Percentiles rank a stretch among this genome's conserved stretches.
Conservation (phyloP, 2,329 filamentous ascomycete species). For the Thyridium curvatum region DNA sequence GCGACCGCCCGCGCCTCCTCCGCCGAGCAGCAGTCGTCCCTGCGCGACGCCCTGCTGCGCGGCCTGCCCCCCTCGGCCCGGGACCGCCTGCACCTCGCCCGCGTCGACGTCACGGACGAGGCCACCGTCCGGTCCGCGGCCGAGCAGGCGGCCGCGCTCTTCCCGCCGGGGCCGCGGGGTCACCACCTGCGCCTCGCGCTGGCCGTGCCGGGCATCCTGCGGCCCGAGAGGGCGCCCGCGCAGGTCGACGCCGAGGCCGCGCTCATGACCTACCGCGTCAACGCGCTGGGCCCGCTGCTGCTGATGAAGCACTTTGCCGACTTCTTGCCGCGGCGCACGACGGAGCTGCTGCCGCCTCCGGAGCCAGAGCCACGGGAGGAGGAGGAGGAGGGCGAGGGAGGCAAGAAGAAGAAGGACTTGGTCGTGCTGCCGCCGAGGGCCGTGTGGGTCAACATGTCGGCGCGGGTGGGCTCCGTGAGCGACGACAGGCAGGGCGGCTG, state of each 20-base stretch:
- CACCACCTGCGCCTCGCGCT: conserved; percentile 64
- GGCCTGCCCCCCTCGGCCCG: conserved; percentile 16
- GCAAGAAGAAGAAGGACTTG: conserved; percentile 4
- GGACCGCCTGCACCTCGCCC: conserved; percentile 29
- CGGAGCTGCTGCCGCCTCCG: conserved; percentile 10
- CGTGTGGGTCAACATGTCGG: conserved; percentile 69
- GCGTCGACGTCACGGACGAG: conserved; percentile 52
- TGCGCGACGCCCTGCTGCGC: conserved; percentile 24
- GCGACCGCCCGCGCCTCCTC: conserved; percentile 34
- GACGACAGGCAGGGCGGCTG: conserved; percentile 73
- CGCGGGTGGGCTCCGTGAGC: conserved; percentile 66
- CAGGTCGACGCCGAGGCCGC: conserved; percentile 58
- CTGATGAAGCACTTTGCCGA: conserved; percentile 69
- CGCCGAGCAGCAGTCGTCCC: too few relatives aligned
- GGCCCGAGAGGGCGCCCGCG: conserved; percentile 63
- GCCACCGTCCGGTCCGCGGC: conserved; percentile 52
- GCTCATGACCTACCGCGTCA: conserved; percentile 63
- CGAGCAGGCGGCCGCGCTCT: conserved; percentile 40
- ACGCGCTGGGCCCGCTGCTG: conserved; percentile 67
- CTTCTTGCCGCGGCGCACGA: conserved; percentile 58
- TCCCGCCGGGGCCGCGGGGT: conserved; percentile 38
- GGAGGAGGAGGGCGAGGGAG: conserved; percentile 1
- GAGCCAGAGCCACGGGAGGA: too few relatives aligned
- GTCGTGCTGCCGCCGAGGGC: conserved; percentile 43
- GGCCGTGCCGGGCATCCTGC: conserved; percentile 64